Conservation (phyloP, 352 stramenopile species). For the Aphanomyces cochlioides region DNA sequence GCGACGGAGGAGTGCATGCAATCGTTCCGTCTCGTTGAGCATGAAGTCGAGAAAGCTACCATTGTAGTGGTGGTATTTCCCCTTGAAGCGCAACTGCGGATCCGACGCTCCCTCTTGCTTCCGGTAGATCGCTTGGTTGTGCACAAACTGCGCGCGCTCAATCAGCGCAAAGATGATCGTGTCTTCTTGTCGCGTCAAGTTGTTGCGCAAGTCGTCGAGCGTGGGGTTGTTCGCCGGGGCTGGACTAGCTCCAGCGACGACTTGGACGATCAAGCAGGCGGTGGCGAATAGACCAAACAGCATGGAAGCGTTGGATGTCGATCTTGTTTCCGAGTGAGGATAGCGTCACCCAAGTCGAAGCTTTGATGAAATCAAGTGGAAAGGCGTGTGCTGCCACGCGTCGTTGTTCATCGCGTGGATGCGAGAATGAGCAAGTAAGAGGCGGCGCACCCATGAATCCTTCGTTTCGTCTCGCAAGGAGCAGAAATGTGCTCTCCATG, state of each 20-base stretch:
- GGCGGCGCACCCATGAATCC: no score
- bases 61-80: conserved; percentile 81
- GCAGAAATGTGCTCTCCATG: no score
- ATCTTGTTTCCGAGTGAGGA: no score
- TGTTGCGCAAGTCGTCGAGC: conserved; percentile 84
- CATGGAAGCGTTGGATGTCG: no score
- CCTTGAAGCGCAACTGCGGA: conserved; percentile 70
- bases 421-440: no score
- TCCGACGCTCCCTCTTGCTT: conserved; percentile 75
- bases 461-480: no score
- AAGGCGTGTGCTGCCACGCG: no score
- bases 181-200: conserved; percentile 93
- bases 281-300: no score
- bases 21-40: conserved; percentile 95
- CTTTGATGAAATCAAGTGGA: no score
- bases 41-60: conserved; percentile 94
- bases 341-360: no score
- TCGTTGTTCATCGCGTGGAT: no score
- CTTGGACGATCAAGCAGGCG: no score
- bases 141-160: conserved; percentile 95
- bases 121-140: conserved; percentile 94
- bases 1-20: conserved; percentile 90
- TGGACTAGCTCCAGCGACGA: conserved; percentile 6
- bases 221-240: conserved; percentile 64
- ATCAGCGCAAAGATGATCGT: conserved; percentile 99